phyloP scores from a whole-genome alignment of 257 asterid genomes.

The Echites panduratus region DNA sequence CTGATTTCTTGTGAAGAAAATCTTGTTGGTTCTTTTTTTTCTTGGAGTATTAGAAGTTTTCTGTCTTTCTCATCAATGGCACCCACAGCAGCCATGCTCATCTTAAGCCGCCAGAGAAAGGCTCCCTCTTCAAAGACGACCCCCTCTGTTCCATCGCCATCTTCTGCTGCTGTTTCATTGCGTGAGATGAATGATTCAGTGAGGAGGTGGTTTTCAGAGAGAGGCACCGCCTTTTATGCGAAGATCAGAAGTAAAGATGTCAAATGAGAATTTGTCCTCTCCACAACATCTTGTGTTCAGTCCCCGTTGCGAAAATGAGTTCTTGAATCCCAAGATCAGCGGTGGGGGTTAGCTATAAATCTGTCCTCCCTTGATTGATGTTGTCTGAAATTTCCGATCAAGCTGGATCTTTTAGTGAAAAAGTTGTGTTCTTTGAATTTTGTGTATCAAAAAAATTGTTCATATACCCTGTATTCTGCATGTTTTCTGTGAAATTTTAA shows the following conservation, averaged over 20 bases:
- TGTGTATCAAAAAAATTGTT: neutral
- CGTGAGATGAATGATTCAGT: neutral
- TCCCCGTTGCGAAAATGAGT: neutral
- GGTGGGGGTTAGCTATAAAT: neutral
- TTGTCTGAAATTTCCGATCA: neutral
- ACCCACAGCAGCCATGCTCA: constrained; percentile 56
- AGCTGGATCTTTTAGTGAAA: neutral
- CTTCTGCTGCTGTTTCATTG: neutral
- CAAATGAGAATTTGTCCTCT: neutral
- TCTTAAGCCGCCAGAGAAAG: constrained; percentile 28
- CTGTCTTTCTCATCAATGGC: constrained; percentile 26
- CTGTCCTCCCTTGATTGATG: neutral
- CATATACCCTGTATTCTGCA: neutral
- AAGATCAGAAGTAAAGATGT: neutral
- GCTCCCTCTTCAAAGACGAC: constrained; percentile 8
- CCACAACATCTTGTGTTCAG: neutral
- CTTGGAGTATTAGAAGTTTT: neutral
- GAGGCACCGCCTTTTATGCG: neutral
- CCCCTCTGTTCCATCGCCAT: neutral
- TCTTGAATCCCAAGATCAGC: neutral
- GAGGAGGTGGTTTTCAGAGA: neutral
- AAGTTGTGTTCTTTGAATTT: neutral
- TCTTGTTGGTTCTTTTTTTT: neutral
- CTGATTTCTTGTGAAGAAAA: neutral
- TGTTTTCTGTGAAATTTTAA: neutral